A percentile compares a stretch with the other conserved stretches of the same genome.
These are phyloP conservation scores for Coriolopsis trogii DNA, from an alignment of 1,284 basidiomycete species.

Conservation along the genomic window DNA sequence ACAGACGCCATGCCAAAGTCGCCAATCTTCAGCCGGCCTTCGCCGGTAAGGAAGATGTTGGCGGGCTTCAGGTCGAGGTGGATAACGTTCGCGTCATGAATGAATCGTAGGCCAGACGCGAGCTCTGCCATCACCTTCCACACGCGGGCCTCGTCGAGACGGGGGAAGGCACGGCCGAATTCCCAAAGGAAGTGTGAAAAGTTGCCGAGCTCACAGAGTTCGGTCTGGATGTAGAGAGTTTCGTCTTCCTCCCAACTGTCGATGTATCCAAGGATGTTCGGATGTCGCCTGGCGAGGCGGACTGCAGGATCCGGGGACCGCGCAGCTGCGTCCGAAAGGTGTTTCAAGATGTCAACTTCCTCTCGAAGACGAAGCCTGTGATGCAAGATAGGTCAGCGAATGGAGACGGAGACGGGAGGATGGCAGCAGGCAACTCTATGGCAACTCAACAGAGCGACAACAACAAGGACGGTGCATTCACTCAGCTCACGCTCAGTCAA, in stretches of 20 bases:
- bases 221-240: slow-evolving; percentile 90
- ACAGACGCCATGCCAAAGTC: slow-evolving; percentile 98
- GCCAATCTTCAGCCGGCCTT: slow-evolving; percentile 94
- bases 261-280: slow-evolving; percentile 88
- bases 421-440: background rate
- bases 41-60: slow-evolving; percentile 91
- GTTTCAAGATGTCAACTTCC: slow-evolving; percentile 92
- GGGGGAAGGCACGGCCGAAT: slow-evolving; percentile 84
- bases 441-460: background rate
- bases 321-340: slow-evolving; percentile 49
- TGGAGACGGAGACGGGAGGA: background rate
- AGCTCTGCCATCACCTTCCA: slow-evolving; percentile 98
- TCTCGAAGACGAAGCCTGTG: slow-evolving; percentile 85
- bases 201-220: slow-evolving; percentile 93
- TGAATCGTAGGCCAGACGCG: slow-evolving; percentile 87
- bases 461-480: slow-evolving; percentile 2
- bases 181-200: slow-evolving; percentile 92
- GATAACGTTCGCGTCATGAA: slow-evolving; percentile 88
- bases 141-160: slow-evolving; percentile 89
- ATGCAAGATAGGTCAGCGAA: slow-evolving; percentile 4
- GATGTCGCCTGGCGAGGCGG: slow-evolving; percentile 42
- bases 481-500: too few species aligned
- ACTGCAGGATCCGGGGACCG: slow-evolving; percentile 12
- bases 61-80: slow-evolving; percentile 99
- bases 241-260: slow-evolving; percentile 98